These are phyloP conservation scores for Gypsophila paniculata DNA, from an alignment of 179 eudicot species.

Conservation along the genomic window DNA sequence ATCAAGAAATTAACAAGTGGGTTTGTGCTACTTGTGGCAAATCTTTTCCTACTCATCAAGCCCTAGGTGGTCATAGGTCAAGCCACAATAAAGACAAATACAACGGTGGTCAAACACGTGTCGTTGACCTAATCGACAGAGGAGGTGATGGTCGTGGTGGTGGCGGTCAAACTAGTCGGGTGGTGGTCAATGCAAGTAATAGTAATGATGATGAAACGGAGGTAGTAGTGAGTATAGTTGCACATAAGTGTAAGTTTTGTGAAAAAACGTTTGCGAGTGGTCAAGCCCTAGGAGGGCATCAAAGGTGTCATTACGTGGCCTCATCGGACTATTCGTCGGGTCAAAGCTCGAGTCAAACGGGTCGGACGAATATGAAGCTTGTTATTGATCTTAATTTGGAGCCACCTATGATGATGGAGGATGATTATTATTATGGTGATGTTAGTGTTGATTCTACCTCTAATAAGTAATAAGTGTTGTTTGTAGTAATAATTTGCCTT, in stretches of 20 bases:
- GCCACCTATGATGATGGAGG: constrained; percentile 2
- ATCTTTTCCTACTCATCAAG: constrained; percentile 30
- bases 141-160: background rate
- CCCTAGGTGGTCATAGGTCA: constrained; percentile 42
- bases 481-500: background rate
- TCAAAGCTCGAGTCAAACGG: constrained; percentile 3
- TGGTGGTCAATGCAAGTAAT: background rate
- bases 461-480: background rate
- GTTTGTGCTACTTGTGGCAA: constrained; percentile 30
- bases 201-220: background rate
- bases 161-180: background rate
- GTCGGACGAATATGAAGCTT: background rate
- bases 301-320: constrained; percentile 17
- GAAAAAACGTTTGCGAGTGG: constrained; percentile 6
- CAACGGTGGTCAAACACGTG: too few relatives aligned
- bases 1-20: constrained; percentile 10
- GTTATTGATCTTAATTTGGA: constrained; percentile 24
- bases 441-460: constrained; percentile 14
- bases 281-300: constrained; percentile 29
- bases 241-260: constrained; percentile 21
- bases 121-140: too few relatives aligned
- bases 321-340: background rate
- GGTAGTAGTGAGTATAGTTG: background rate
- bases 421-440: constrained; percentile 8
- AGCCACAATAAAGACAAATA: constrained; percentile 31